Conservation (phyloP, 2,329 filamentous ascomycete genomes). For the Fusarium fracticaudum region DNA sequence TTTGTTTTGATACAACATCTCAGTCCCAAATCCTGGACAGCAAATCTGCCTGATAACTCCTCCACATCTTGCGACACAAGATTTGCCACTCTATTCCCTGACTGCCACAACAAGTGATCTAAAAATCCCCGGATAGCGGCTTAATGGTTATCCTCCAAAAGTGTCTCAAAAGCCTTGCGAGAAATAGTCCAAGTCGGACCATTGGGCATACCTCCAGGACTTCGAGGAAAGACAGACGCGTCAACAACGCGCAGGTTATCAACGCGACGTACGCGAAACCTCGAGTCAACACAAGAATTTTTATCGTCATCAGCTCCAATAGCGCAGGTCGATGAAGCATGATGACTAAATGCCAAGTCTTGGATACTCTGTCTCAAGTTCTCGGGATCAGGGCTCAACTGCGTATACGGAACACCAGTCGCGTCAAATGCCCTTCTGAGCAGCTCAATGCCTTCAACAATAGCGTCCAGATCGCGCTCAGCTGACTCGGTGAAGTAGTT, state of each 20-base stretch:
- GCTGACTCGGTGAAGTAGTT: neutral
- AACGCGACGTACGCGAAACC: neutral
- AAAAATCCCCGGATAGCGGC: fast-evolving
- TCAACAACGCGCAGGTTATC: slow-evolving; percentile 2
- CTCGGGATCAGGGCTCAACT: neutral
- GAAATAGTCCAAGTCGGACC: slow-evolving; percentile 9
- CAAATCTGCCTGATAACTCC: fast-evolving
- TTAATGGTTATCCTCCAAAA: neutral
- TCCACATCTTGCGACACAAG: too few relatives aligned
- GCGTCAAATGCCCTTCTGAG: neutral
- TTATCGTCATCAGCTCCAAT: neutral
- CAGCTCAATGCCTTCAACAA: slow-evolving; percentile 2
- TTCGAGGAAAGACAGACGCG: neutral
- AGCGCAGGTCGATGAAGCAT: neutral
- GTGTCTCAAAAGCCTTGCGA: neutral
- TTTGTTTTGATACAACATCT: fast-evolving
- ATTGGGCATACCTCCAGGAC: slow-evolving; percentile 3
- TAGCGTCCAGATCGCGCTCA: neutral
- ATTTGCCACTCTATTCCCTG: fast-evolving
- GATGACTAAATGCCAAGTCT: neutral
- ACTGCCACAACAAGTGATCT: too few relatives aligned
- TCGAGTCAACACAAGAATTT: neutral
- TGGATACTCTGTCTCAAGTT: neutral
- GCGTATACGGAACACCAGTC: neutral
- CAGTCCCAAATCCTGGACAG: neutral